phyloP scores from a whole-genome alignment of 371 early-diverging fungal species.

The Mucor indicus region DNA sequence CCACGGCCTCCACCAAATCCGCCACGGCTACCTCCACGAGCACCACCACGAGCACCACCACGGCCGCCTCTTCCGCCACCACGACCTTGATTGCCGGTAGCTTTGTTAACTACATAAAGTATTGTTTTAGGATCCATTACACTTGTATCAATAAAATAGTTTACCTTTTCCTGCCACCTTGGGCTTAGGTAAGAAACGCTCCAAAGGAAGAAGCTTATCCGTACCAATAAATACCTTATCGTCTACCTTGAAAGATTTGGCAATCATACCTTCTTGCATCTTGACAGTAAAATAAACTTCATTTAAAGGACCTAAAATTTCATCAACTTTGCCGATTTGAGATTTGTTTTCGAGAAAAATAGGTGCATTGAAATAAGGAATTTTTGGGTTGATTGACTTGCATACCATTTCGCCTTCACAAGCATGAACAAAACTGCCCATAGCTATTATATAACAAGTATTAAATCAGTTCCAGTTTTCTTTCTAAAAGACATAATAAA shows the following conservation, averaged over 20 bases:
- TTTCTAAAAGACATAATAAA: neutral
- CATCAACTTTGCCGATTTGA: constrained; percentile 99
- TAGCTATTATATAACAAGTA: constrained; percentile 42
- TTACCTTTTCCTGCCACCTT: constrained; percentile 65
- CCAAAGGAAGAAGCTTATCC: constrained; percentile 93
- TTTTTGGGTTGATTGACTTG: constrained; percentile 85
- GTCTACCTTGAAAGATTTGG: constrained; percentile 84
- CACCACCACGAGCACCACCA: constrained; percentile 18
- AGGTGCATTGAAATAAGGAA: constrained; percentile 99
- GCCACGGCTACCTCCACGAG: constrained; percentile 8
- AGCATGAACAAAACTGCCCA: constrained; percentile 93
- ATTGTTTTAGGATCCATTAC: neutral
- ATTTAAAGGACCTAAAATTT: constrained; percentile 97
- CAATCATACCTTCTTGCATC: constrained; percentile 90
- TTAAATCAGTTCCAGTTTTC: neutral
- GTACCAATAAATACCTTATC: constrained; percentile 92
- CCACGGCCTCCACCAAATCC: constrained; percentile 23
- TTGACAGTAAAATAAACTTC: constrained; percentile 97
- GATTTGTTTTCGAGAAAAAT: constrained; percentile 96
- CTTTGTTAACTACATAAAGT: constrained; percentile 26
- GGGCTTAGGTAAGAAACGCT: constrained; percentile 96
- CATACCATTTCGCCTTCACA: constrained; percentile 98
- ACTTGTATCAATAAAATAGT: neutral
- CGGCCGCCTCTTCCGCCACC: constrained; percentile 40
- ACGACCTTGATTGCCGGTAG: constrained; percentile 44